Evolutionary conservation across 768 basidiomycete species (phyloP), one percentile per base, ranked within the genome.

Genomic region (Phlegmacium glaucopus): DNA sequence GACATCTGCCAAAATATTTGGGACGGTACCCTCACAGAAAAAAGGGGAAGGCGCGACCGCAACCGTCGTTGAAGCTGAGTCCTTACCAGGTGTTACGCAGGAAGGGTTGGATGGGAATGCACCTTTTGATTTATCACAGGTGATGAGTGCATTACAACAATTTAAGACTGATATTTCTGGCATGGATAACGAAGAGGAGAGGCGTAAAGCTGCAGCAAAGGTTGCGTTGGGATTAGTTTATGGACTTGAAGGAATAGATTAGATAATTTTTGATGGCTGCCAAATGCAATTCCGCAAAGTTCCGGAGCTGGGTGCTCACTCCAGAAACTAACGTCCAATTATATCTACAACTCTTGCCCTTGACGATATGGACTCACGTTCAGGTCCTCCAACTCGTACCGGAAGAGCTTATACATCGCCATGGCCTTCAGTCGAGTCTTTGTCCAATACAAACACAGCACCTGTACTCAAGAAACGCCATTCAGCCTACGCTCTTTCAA

Each of bases 221-320:
- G 85, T 87, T 16, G 86, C 88, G 17, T 68, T 90, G 0, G 85
- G 85, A 1, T 64, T 90, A 42, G 86, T 83, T 6, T 85, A 87
- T 62, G 87, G 86, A 3, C 65, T 90, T 44, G 72, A 76, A 48
- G n/a, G n/a, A n/a, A n/a, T n/a, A n/a, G 32, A n/a, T n/a, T 10
- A n/a, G 10, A n/a, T 34, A 11, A 10, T 34, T 3, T 4, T 15
- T 13, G 16, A 43, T 26, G 28, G 13, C 18, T 43, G 22, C 22
- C 22, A 22, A 3, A 5, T 5, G 22, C 22, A 3, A 3, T 22
- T 5, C 22, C 22, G 22, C 22, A 22, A 22, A 22, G 22, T 22
- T 22, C 22, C 22, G 22, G n/a, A n/a, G n/a, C n/a, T n/a, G n/a
- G n/a, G n/a, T n/a, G n/a, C n/a, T n/a, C n/a, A n/a, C n/a, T n/a